Conservation (phyloP, 306 rosid genomes). For the Citrullus mucosospermus region DNA sequence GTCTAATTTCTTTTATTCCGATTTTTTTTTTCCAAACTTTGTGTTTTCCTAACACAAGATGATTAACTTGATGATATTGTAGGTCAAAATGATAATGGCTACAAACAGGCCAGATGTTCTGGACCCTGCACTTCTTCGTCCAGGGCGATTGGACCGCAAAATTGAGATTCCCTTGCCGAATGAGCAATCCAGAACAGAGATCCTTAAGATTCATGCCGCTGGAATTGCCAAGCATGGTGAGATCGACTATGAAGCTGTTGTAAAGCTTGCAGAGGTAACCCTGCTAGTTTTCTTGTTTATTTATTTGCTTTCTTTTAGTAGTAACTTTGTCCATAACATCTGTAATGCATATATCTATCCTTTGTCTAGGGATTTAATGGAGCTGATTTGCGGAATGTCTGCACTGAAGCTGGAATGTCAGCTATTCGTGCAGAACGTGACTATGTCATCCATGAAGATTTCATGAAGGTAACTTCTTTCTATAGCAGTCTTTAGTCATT, state of each 20-base stretch:
- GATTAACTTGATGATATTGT: not conserved
- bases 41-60: slow-evolving; percentile 3
- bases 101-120: slow-evolving; percentile 90
- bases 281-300: not conserved
- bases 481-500: not conserved
- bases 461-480: slow-evolving; percentile 59
- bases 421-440: slow-evolving; percentile 97
- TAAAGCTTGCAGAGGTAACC: slow-evolving; percentile 90
- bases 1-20: not conserved
- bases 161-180: slow-evolving; percentile 96
- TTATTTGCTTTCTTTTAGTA: not conserved
- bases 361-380: slow-evolving; percentile 77
- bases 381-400: slow-evolving; percentile 89
- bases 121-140: slow-evolving; percentile 96
- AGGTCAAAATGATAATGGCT: slow-evolving; percentile 99
- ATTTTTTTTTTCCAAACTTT: not conserved
- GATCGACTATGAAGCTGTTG: slow-evolving; percentile 96
- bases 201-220: slow-evolving; percentile 95
- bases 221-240: slow-evolving; percentile 97
- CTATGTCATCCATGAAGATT: slow-evolving; percentile 91
- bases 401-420: slow-evolving; percentile 98
- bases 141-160: slow-evolving; percentile 87
- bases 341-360: not conserved
- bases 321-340: not conserved
- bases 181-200: slow-evolving; percentile 91